Base-by-base conservation (phyloP, 805 yeast genomes). In the Starmerella potacharoeniae region DNA sequence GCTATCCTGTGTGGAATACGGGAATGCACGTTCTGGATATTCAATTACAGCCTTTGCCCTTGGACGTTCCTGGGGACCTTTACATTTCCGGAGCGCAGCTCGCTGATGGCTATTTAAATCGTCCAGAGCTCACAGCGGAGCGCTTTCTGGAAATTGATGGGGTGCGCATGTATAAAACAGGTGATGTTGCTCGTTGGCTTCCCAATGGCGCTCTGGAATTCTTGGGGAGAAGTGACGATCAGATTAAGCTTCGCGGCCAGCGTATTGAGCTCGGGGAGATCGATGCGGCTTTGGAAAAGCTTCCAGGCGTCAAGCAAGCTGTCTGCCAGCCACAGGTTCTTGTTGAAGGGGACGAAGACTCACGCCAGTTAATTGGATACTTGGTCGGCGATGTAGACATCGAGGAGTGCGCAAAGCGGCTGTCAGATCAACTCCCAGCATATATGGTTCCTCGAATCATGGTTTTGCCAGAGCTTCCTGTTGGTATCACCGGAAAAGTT, bases 401-500 rank as follows among this genome's bases (percentile, higher is more conserved):
- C 4, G 51, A 30, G 9, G 5, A 4, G 8, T n/a, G 36, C 14
- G 41, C 10, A 4, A 17, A 22, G 2, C 22, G 17, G 17, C 46
- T 57, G 6, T 11, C 48, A 2, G 14, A 10, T 4, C 6, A 5
- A 3, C 33, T 57, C 29, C 97, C 98, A 0, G 77, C 84, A 13
- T 91, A 93, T 68, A 95, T 97, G 33, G 84, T 91, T 46, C 98
- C 98, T 49, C 77, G 95, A 0, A 81, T 93, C 64, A 89, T 93
- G 53, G 96, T 96, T 11, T 75, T 93, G 73, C 75, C 77, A 31
- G 82, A 81, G 64, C 72, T 91, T 66, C 98, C 97, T 31, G 75
- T 91, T 69, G 91, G 90, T 70, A 97, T 97, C 56, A 93, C 91
- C 68, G 98, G 98, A 63, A 91, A 91, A 70, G 87, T 91, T 55